These are phyloP conservation scores for Recurvomyces mirabilis DNA, from an alignment of 495 filamentous ascomycete species.

Conservation along the genomic window DNA sequence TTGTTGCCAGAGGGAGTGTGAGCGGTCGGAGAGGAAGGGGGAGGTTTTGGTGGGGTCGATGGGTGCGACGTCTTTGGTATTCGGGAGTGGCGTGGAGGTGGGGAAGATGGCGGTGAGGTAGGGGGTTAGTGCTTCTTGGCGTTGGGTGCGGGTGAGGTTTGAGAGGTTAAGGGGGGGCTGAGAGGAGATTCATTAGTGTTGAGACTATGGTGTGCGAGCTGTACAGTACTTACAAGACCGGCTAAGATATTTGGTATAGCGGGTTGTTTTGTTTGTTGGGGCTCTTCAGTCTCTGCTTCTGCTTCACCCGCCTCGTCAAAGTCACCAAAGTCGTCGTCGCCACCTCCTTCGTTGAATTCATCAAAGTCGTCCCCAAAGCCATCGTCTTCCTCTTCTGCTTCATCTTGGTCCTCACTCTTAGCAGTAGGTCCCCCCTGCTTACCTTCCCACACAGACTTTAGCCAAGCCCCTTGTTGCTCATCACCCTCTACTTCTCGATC, in stretches of 20 bases:
- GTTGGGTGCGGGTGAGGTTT: conserved; percentile 33
- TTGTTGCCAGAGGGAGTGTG: conserved; percentile 89
- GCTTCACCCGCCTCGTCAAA: conserved; percentile 62
- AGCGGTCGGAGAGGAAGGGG: conserved; percentile 57
- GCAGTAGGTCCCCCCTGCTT: conserved; percentile 27
- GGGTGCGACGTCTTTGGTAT: conserved; percentile 32
- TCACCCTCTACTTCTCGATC: conserved; percentile 7
- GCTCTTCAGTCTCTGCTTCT: conserved; percentile 18
- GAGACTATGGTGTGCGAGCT: background rate
- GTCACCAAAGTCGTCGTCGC: conserved; percentile 72
- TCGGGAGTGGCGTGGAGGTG: conserved; percentile 39
- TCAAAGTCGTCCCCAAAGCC: conserved; percentile 86
- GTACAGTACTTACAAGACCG: conserved; percentile 25
- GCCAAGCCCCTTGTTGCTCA: conserved; percentile 13
- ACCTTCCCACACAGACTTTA: conserved; percentile 16
- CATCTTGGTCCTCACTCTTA: conserved; percentile 33
- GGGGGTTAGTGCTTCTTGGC: conserved; percentile 37
- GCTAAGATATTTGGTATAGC: conserved; percentile 30
- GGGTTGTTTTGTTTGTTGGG: conserved; percentile 31
- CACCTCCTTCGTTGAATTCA: conserved; percentile 79
- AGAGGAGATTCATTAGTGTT: background rate
- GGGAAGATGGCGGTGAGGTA: conserved; percentile 48
- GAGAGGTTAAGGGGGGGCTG: conserved; percentile 67
- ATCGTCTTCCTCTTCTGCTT: conserved; percentile 34
- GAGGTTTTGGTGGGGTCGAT: conserved; percentile 34